These are phyloP conservation scores for Pholiota conissans DNA, from an alignment of 768 basidiomycete genomes.

Conservation along the genomic window DNA sequence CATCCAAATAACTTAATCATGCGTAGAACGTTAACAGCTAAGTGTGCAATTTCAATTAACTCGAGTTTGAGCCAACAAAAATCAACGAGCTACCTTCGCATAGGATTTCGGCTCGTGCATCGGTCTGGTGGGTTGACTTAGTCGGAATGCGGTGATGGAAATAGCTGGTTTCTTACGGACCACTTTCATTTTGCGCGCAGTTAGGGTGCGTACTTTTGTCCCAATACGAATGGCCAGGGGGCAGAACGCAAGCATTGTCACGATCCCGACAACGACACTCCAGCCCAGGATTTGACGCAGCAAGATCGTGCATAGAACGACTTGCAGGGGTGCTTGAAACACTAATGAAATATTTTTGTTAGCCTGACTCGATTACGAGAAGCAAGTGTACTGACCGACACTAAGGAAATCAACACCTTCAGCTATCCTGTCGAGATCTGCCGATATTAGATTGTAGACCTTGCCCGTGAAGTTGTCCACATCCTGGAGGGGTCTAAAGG, in stretches of 20 bases:
- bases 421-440: not conserved
- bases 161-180: not conserved
- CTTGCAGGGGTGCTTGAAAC: not conserved
- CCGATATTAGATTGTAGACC: not conserved
- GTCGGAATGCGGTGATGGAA: not conserved
- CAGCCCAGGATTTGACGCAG: not conserved
- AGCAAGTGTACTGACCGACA: not conserved
- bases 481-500: not conserved
- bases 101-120: not conserved
- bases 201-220: not conserved
- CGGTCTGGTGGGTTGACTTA: not conserved
- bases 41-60: not conserved
- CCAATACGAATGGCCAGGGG: not conserved
- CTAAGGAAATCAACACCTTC: constrained; percentile 1
- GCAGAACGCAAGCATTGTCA: not conserved
- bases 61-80: not conserved
- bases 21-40: not conserved
- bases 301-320: not conserved
- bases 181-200: not conserved
- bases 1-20: not conserved
- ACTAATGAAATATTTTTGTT: not conserved
- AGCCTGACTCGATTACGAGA: not conserved
- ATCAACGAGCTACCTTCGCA: not conserved
- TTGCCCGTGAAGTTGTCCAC: not conserved
- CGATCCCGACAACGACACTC: not conserved